Percentiles rank a stretch among this genome's conserved stretches.
Evolutionary conservation across 192 early-diverging fungal species (phyloP).

Genomic region (Backusella mclennaniae): DNA sequence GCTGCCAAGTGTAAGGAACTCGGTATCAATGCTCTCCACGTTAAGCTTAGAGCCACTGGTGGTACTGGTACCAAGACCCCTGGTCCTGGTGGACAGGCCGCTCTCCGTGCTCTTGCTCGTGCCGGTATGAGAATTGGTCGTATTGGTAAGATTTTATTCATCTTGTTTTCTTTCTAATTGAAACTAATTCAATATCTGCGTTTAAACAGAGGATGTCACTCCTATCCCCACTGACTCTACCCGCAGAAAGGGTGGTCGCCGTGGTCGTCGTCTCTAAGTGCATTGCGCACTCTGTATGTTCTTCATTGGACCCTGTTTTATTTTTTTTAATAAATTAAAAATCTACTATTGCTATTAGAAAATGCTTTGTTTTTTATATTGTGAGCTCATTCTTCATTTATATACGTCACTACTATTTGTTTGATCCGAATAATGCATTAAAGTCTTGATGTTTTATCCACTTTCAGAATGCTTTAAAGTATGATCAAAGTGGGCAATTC

Average conservation of each 20-base stretch:
- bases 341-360: neutral
- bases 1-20: constrained; percentile 98
- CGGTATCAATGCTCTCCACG: constrained; percentile 98
- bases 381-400: no score
- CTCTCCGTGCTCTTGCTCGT: constrained; percentile 98
- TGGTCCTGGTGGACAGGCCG: constrained; percentile 95
- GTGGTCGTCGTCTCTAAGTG: constrained; percentile 95
- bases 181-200: constrained; percentile 11
- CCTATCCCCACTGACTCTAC: constrained; percentile 98
- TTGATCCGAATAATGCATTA: neutral
- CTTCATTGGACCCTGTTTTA: neutral
- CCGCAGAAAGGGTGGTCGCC: constrained; percentile 98
- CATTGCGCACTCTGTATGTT: neutral
- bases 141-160: constrained; percentile 63
- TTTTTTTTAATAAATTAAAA: constrained; percentile 1
- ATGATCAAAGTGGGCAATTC: no score
- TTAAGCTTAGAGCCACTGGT: constrained; percentile 99
- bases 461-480: no score
- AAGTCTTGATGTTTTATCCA: no score
- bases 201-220: constrained; percentile 86
- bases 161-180: constrained; percentile 6
- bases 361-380: neutral
- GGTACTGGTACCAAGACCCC: constrained; percentile 98
- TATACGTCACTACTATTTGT: neutral
- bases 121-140: constrained; percentile 99